Percentiles rank a stretch among this genome's conserved stretches.
Conservation (phyloP, 768 basidiomycete genomes). For the Tulasnella sp. region DNA sequence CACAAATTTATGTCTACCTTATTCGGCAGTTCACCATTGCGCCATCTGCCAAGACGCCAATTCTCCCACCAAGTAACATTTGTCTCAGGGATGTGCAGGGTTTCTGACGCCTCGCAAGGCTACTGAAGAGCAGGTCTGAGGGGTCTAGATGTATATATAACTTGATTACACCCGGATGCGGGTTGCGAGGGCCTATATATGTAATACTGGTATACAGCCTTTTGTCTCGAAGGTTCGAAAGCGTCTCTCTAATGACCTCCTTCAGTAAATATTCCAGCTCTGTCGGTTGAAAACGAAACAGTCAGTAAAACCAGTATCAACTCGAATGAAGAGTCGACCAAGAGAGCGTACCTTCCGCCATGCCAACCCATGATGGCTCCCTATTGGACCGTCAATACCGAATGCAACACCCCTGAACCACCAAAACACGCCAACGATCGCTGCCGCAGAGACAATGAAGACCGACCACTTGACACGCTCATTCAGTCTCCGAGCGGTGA, state of each 20-base stretch:
- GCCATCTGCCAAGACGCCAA: no score
- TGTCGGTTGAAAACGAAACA: not conserved
- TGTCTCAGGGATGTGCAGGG: no score
- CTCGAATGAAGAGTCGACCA: not conserved
- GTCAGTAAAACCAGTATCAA: not conserved
- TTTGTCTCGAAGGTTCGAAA: not conserved
- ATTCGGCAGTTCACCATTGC: no score
- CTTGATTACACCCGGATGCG: not conserved
- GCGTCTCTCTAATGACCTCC: not conserved
- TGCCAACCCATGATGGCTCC: conserved; percentile 61
- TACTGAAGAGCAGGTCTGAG: no score
- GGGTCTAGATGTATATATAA: not conserved
- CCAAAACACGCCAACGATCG: conserved; percentile 77
- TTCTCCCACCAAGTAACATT: no score
- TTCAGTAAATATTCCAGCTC: conserved; percentile 26
- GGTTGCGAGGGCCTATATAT: not conserved
- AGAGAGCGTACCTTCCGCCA: conserved; percentile 56
- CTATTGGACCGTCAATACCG: conserved; percentile 83
- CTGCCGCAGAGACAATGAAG: conserved; percentile 51
- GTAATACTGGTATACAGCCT: no score
- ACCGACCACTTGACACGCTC: conserved; percentile 55
- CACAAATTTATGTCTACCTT: no score
- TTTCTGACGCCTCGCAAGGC: no score
- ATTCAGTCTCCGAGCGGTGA: conserved; percentile 57
- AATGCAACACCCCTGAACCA: conserved; percentile 88